phyloP scores from a whole-genome alignment of 176 grass and related monocot species.

The Phoenix dactylifera region DNA sequence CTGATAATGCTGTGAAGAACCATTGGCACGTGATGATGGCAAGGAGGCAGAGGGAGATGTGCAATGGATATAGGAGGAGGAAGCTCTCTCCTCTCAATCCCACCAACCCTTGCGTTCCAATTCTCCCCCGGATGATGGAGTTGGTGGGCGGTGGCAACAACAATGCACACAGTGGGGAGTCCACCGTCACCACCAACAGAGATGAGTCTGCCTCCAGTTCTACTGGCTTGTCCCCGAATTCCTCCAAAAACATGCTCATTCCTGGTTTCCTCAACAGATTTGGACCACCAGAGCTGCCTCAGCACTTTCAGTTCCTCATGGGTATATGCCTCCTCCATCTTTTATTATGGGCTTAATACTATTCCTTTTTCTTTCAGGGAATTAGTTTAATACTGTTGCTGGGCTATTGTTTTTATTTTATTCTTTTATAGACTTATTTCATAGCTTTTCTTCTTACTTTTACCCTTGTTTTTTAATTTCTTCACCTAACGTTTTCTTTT shows the following conservation, averaged over 20 bases:
- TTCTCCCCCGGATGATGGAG: background rate
- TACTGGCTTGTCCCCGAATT: background rate
- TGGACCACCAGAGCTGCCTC: background rate
- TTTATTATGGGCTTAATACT: too few relatives aligned
- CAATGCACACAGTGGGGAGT: slow-evolving; percentile 15
- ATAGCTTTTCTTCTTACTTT: too few relatives aligned
- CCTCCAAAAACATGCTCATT: too few relatives aligned
- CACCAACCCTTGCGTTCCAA: too few relatives aligned
- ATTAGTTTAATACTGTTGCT: too few relatives aligned
- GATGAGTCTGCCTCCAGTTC: background rate
- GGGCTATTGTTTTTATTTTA: too few relatives aligned
- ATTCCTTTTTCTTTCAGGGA: background rate
- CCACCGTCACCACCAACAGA: slow-evolving; percentile 1
- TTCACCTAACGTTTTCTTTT: too few relatives aligned
- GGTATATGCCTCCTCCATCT: slow-evolving; percentile 1
- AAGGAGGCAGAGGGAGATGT: slow-evolving; percentile 12
- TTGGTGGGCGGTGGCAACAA: background rate
- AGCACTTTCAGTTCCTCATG: background rate
- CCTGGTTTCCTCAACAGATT: background rate
- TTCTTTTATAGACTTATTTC: too few relatives aligned
- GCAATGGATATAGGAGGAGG: slow-evolving; percentile 7
- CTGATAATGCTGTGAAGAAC: slow-evolving; percentile 25
- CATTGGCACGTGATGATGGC: slow-evolving; percentile 27
- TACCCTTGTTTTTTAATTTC: too few relatives aligned
- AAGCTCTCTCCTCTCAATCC: background rate